Conservation (phyloP, 1,284 basidiomycete species). For the Wallemia ichthyophaga region DNA sequence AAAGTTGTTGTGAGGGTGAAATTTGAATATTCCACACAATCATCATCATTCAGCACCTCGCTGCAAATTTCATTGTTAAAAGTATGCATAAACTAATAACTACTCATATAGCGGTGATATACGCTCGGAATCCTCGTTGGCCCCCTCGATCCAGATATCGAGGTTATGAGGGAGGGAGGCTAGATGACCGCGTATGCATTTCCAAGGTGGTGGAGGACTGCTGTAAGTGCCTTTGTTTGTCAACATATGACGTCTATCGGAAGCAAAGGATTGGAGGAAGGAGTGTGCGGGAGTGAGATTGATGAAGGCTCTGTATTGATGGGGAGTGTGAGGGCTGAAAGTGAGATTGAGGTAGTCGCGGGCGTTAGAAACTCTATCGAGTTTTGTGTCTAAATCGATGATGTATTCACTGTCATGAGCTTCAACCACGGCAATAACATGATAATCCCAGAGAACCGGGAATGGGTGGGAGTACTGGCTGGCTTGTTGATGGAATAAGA, state of each 20-base stretch:
- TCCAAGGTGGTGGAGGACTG: not conserved
- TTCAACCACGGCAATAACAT: not conserved
- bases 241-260: not conserved
- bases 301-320: not conserved
- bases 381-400: not conserved
- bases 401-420: not conserved
- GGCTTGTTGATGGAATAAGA: not conserved
- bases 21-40: too few relatives aligned
- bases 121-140: not conserved
- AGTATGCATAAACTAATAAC: too few relatives aligned
- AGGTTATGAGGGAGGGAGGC: not conserved
- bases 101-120: too few relatives aligned
- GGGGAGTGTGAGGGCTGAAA: not conserved
- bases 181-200: not conserved
- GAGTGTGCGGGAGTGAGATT: not conserved
- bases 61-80: too few relatives aligned
- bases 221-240: not conserved
- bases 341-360: not conserved
- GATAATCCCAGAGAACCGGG: not conserved
- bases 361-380: not conserved
- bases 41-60: too few relatives aligned
- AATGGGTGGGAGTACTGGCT: not conserved
- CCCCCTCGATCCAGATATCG: not conserved
- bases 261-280: not conserved
- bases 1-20: too few relatives aligned